These are phyloP conservation scores for Rhynchospora tenuis DNA, from an alignment of 176 grass and related monocot species.

Conservation along the genomic window DNA sequence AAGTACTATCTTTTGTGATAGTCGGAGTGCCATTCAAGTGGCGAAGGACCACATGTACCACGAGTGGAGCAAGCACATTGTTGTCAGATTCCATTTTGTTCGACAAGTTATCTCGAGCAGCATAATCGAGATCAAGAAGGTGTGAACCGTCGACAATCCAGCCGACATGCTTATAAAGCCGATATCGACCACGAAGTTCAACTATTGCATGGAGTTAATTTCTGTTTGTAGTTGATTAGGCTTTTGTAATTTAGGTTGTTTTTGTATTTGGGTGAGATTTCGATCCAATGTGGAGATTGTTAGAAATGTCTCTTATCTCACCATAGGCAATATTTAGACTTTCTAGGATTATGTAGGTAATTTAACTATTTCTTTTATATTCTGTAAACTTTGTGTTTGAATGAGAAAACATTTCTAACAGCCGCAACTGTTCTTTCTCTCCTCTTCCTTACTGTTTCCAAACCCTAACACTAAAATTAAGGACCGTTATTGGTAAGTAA, in stretches of 20 bases:
- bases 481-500: no score
- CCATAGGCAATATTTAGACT: no score
- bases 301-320: no score
- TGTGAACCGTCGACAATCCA: not conserved
- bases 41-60: conserved; percentile 9
- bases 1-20: conserved; percentile 15
- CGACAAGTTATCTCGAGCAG: not conserved
- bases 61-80: not conserved
- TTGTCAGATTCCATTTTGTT: conserved; percentile 1
- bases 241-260: not conserved
- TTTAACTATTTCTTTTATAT: no score
- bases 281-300: not conserved
- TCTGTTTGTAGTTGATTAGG: not conserved
- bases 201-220: not conserved
- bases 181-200: not conserved
- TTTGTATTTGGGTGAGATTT: not conserved
- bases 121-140: conserved; percentile 1
- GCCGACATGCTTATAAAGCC: conserved; percentile 21
- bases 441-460: no score
- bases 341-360: no score
- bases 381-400: no score
- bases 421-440: no score
- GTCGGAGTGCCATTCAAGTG: not conserved
- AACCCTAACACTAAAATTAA: no score
- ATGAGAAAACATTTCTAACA: no score